A percentile compares a stretch with the other conserved stretches of the same genome.
phyloP scores from a whole-genome alignment of 2,329 filamentous ascomycete species.

The Xylaria arbuscula region DNA sequence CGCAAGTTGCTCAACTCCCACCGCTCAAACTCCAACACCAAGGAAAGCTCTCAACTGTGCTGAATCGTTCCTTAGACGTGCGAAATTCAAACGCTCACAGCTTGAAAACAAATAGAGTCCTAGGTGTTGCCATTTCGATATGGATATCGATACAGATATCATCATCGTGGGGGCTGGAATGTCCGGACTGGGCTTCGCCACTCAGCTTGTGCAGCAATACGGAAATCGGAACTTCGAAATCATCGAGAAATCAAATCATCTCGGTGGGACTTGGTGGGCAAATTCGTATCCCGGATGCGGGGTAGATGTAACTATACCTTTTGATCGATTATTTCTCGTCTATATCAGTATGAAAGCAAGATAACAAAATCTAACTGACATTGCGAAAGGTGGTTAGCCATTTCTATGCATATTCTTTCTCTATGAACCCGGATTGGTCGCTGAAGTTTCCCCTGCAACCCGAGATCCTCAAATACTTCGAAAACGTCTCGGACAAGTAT shows the following conservation, averaged over 20 bases:
- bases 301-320: slow-evolving; percentile 27
- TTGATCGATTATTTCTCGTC: neutral
- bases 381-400: slow-evolving; percentile 20
- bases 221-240: slow-evolving; percentile 32
- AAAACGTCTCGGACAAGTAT: slow-evolving; percentile 27
- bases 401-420: slow-evolving; percentile 31
- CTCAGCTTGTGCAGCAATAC: slow-evolving; percentile 30
- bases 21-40: neutral
- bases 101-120: neutral
- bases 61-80: neutral
- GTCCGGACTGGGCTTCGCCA: slow-evolving; percentile 32
- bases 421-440: slow-evolving; percentile 31
- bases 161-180: slow-evolving; percentile 36
- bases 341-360: no score
- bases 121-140: neutral
- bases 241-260: slow-evolving; percentile 23
- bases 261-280: slow-evolving; percentile 32
- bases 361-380: slow-evolving; percentile 1
- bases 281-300: slow-evolving; percentile 36
- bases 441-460: slow-evolving; percentile 32
- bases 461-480: slow-evolving; percentile 31
- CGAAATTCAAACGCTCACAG: neutral
- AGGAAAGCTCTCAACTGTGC: neutral
- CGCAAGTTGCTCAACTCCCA: neutral
- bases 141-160: slow-evolving; percentile 35